Evolutionary conservation across 257 asterid species (phyloP), one percentile per base, ranked within the genome.

Genomic region (Rehmannia glutinosa): DNA sequence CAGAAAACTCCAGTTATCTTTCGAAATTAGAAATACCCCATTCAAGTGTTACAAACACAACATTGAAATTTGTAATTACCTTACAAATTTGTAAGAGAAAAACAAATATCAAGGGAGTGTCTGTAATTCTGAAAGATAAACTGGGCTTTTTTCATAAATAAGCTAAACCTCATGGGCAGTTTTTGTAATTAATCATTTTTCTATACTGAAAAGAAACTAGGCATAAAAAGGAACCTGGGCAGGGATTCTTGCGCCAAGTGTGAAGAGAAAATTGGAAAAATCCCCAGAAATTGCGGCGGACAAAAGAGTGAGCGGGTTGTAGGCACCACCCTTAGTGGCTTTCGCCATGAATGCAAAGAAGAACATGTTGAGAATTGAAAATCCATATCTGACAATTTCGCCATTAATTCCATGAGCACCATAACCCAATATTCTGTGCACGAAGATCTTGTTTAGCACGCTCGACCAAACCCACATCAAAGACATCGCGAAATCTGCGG

Each of bases 391-490:
- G 28, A 81, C 45, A 30, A 88, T 77, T 28, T 92, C 95, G 51
- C 80, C 96, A 69, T 77, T 39, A 36, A 80, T 42, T 45, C 81
- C 83, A 64, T 73, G 79, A 42, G 65, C 75, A 17, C 81, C 85
- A 39, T 73, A 80, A 0, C 82, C 96, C 74, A 85, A 51, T 47
- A 75, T 28, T 52, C 42, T 55, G 69, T 85, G 77, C 28, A 92
- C 91, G 27, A 84, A 72, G 36, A 92, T 75, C 85, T 82, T 89
- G 71, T 85, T 69, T 41, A 87, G 76, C 57, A 81, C 94, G 74
- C 87, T 71, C 5, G 98, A 89, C 89, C 91, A 87, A 0, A 84
- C 96, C 95, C 96, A 92, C 97, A 82, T 82, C 58, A 92, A 81
- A 4, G 97, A 89, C 78, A 89, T 69, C 7, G 49, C 32, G 77